These are phyloP conservation scores for Ceratobasidium sp. DNA, from an alignment of 1,284 basidiomycete species.

Conservation along the genomic window DNA sequence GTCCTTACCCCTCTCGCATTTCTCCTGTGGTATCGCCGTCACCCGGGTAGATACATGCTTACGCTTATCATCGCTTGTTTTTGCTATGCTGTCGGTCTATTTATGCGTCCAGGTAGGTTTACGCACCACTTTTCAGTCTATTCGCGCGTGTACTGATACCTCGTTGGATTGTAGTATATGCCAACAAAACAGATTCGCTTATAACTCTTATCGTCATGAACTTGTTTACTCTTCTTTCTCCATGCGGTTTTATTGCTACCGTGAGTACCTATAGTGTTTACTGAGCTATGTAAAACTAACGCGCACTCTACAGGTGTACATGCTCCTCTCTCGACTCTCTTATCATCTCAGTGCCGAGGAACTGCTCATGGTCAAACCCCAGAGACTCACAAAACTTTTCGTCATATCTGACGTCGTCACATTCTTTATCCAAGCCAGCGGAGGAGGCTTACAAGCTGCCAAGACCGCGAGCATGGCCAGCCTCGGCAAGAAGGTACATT, in stretches of 20 bases:
- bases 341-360: conserved; percentile 64
- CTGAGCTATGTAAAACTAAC: not conserved
- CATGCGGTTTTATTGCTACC: conserved; percentile 81
- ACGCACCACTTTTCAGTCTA: not conserved
- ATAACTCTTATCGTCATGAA: conserved; percentile 70
- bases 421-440: conserved; percentile 73
- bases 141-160: not conserved
- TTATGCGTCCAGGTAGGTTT: conserved; percentile 60
- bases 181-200: conserved; percentile 50
- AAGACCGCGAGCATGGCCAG: conserved; percentile 52
- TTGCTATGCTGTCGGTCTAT: conserved; percentile 64
- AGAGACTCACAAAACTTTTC: conserved; percentile 67
- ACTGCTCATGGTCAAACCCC: conserved; percentile 69
- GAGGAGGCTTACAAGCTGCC: conserved; percentile 57
- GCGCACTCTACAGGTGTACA: conserved; percentile 63
- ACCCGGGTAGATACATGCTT: conserved; percentile 67
- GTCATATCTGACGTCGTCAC: conserved; percentile 72
- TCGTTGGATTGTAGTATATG: conserved; percentile 49
- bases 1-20: not conserved
- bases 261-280: not conserved
- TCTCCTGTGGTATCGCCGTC: conserved; percentile 19
- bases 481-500: conserved; percentile 51
- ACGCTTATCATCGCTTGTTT: conserved; percentile 74
- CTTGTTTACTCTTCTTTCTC: conserved; percentile 69
- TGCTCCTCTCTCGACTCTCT: conserved; percentile 74